These are phyloP conservation scores for Lunasporangiospora selenospora DNA, from an alignment of 192 early-diverging fungal species.

Conservation along the genomic window DNA sequence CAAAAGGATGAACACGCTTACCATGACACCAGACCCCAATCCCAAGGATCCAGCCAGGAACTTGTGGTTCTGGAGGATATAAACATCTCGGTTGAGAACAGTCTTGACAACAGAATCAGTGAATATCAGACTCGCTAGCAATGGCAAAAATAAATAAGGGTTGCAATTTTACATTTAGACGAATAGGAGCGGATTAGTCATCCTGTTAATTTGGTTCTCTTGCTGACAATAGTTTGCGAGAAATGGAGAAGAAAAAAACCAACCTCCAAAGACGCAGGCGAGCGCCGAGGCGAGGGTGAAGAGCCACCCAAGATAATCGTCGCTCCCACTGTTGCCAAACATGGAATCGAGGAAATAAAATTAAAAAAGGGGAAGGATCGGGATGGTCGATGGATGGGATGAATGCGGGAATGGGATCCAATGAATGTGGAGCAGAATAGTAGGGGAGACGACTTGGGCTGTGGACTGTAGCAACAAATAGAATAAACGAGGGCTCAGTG, in stretches of 20 bases:
- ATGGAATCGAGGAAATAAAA: not conserved
- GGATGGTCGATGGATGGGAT: too few species aligned
- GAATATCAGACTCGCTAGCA: slow-evolving; percentile 45
- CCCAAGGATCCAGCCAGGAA: slow-evolving; percentile 50
- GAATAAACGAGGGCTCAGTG: too few species aligned
- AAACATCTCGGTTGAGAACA: slow-evolving; percentile 21
- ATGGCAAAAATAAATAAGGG: not conserved
- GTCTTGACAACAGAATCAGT: slow-evolving; percentile 43
- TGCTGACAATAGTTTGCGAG: not conserved
- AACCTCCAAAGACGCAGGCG: slow-evolving; percentile 55
- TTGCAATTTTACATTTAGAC: not conserved
- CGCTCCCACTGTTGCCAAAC: not conserved
- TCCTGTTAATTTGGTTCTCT: not conserved
- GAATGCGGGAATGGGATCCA: too few species aligned
- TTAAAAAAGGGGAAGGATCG: not conserved
- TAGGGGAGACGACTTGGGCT: too few species aligned
- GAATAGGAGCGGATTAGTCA: not conserved
- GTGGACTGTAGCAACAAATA: too few species aligned
- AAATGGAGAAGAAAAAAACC: not conserved
- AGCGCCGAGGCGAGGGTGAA: slow-evolving; percentile 46
- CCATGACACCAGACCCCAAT: slow-evolving; percentile 52
- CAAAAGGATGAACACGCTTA: too few species aligned
- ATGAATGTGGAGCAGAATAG: too few species aligned
- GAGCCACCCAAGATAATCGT: slow-evolving; percentile 45
- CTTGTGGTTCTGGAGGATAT: slow-evolving; percentile 45